phyloP scores from a whole-genome alignment of 768 basidiomycete genomes.

The Russula abietina region DNA sequence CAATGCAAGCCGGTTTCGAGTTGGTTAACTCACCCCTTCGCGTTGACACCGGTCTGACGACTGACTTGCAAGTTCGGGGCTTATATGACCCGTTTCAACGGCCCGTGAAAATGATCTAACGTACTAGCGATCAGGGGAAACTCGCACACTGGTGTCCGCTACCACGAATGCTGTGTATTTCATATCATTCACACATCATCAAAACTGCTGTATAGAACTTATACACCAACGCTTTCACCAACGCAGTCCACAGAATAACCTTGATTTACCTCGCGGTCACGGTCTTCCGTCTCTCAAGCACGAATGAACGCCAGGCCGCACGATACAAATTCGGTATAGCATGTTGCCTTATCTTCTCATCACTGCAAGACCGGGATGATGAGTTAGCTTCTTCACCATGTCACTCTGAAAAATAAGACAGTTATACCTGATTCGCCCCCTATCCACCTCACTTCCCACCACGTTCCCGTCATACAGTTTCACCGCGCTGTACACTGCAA shows the following conservation, averaged over 20 bases:
- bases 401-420: background rate
- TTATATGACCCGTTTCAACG: too few relatives aligned
- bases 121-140: too few relatives aligned
- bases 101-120: too few relatives aligned
- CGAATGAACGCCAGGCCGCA: constrained; percentile 17
- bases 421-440: constrained; percentile 20
- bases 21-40: too few relatives aligned
- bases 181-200: too few relatives aligned
- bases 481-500: constrained; percentile 23
- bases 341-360: constrained; percentile 22
- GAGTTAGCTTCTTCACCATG: background rate
- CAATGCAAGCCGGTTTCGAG: too few relatives aligned
- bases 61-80: too few relatives aligned
- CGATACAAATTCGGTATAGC: constrained; percentile 16
- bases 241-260: background rate
- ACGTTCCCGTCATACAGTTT: constrained; percentile 22
- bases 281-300: background rate
- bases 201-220: too few relatives aligned
- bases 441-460: constrained; percentile 14
- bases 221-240: background rate
- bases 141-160: too few relatives aligned
- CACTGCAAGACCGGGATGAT: background rate
- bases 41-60: too few relatives aligned
- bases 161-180: too few relatives aligned
- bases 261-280: background rate